Evolutionary conservation across 176 grass and related monocot species (phyloP).

Genomic region (Alopecurus myosuroides): DNA sequence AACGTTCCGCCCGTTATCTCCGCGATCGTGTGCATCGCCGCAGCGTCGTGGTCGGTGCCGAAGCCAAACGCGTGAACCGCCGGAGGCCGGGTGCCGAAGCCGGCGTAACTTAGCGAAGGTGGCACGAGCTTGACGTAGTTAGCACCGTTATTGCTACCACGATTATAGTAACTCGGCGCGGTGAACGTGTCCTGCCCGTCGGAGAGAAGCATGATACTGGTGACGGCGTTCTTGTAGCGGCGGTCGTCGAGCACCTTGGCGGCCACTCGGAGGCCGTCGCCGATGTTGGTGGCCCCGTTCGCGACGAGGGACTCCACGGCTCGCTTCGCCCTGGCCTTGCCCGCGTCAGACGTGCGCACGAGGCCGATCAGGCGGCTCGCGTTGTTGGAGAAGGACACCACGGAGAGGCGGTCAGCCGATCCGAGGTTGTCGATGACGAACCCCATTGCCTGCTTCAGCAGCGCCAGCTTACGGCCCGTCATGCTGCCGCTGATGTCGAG

Average conservation of each 20-base stretch:
- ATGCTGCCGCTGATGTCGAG: constrained; percentile 90
- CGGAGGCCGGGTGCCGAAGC: background rate
- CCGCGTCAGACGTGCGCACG: constrained; percentile 29
- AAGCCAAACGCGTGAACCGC: constrained; percentile 74
- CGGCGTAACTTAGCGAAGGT: constrained; percentile 2
- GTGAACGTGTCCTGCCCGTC: constrained; percentile 74
- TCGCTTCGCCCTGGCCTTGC: constrained; percentile 32
- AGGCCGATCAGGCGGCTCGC: constrained; percentile 35
- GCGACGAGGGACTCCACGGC: constrained; percentile 49
- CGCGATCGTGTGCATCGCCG: constrained; percentile 63
- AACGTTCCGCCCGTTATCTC: constrained; percentile 65
- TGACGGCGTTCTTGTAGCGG: constrained; percentile 41
- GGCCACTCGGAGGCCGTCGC: constrained; percentile 44
- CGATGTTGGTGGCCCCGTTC: constrained; percentile 60
- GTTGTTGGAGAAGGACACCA: constrained; percentile 59
- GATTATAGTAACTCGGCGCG: background rate
- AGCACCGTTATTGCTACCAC: background rate
- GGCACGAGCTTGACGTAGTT: constrained; percentile 60
- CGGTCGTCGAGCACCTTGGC: constrained; percentile 64
- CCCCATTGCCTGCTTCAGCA: constrained; percentile 72
- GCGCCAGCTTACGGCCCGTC: constrained; percentile 54
- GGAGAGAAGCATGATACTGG: constrained; percentile 73
- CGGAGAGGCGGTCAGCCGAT: constrained; percentile 55
- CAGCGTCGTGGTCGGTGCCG: constrained; percentile 73
- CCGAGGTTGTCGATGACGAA: constrained; percentile 86